Base-by-base conservation (phyloP, 2,329 filamentous ascomycete species). In the Parafenestella ontariensis region DNA sequence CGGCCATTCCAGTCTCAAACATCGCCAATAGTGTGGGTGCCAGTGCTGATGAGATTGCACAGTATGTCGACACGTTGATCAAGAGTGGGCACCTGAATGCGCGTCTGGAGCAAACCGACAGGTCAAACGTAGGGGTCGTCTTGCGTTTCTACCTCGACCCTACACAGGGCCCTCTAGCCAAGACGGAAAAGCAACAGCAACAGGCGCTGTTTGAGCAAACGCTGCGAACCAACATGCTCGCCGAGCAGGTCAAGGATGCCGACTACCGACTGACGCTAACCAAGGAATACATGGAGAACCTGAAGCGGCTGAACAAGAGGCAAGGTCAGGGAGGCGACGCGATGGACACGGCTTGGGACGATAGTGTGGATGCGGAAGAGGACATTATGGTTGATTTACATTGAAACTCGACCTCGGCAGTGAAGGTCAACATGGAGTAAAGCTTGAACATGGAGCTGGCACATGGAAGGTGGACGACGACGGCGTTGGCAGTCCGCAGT, bases 271-370 rank as follows among this genome's bases (percentile, higher is more conserved):
- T 88, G 45, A 83, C 82, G 37, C 69, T 89, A 37, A 83, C 79
- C 50, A 84, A 82, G 62, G 86, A 88, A 66, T 86, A 84, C 62
- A 75, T 87, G 28, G 83, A 86, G 39, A 78, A 78, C 46, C 54
- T 82, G 46, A 81, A 80, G 64, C 83, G 78, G 56, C 61, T 76
- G 55, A 81, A 76, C 63, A 77, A 78, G 71, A 76, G 77, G 47
- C 64, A 66, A 28, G 71, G 69, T n/a, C 65, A 66, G 7, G 48
- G 53, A 15, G 64, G 66, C 8, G 73, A 76, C 11, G 64, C 65
- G 2, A 76, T 76, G 75, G 75, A 76, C 43, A 69, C 68, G 21
- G 63, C 68, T 1, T 76, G 70, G 70, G 71, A 73, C 21, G 73
- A 72, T 17, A 60, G 63, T 6, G 54, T 68, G 2, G 71, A 73